Evolutionary conservation across 768 basidiomycete species (phyloP).

Genomic region (Lyophyllum shimeji): DNA sequence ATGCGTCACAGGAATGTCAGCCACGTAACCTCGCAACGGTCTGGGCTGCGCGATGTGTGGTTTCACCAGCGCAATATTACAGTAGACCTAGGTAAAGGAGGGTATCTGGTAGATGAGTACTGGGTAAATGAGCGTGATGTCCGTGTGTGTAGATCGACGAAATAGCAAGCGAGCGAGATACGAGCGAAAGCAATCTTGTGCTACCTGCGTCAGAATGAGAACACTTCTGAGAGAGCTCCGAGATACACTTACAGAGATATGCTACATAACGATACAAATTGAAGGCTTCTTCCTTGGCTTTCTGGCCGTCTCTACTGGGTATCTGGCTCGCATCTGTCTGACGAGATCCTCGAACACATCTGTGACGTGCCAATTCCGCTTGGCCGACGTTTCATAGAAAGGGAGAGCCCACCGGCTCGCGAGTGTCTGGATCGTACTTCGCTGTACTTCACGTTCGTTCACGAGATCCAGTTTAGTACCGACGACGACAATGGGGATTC

Average conservation of each 20-base stretch:
- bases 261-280: slow-evolving; percentile 45
- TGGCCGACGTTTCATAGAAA: slow-evolving; percentile 88
- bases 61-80: slow-evolving; percentile 10
- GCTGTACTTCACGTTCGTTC: slow-evolving; percentile 77
- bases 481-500: slow-evolving; percentile 79
- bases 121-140: slow-evolving; percentile 17
- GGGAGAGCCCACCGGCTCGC: slow-evolving; percentile 68
- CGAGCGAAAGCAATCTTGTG: neutral
- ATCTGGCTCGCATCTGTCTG: slow-evolving; percentile 68
- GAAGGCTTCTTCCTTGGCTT: slow-evolving; percentile 32
- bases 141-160: slow-evolving; percentile 13
- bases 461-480: slow-evolving; percentile 84
- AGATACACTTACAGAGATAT: slow-evolving; percentile 12
- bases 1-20: too few species aligned
- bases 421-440: slow-evolving; percentile 60
- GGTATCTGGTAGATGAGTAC: slow-evolving; percentile 20
- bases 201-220: neutral
- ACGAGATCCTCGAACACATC: slow-evolving; percentile 80
- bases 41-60: neutral
- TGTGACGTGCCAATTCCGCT: slow-evolving; percentile 75
- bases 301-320: slow-evolving; percentile 49
- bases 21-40: too few species aligned
- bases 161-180: slow-evolving; percentile 3
- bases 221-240: neutral
- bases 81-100: slow-evolving; percentile 11